A percentile compares a stretch with the other conserved stretches of the same genome.
phyloP scores from a whole-genome alignment of 2,329 filamentous ascomycete species.

The Phyllosticta capitalensis region DNA sequence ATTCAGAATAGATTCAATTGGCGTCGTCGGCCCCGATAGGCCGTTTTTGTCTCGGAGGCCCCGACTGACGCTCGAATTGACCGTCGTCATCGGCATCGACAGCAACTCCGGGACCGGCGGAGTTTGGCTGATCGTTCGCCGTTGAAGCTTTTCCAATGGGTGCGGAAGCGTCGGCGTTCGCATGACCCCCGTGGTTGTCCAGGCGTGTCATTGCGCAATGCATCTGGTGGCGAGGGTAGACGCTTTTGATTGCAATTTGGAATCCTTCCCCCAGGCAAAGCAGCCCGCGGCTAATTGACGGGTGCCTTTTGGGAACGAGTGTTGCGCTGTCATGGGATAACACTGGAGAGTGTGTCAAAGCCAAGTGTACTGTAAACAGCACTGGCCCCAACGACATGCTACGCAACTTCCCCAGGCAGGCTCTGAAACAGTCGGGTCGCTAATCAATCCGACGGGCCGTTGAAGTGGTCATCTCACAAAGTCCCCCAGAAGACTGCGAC shows the following conservation, averaged over 20 bases:
- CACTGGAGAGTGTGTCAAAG: too few relatives aligned
- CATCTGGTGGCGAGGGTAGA: background rate
- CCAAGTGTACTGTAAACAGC: too few relatives aligned
- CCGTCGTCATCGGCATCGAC: background rate
- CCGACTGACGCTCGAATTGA: constrained; percentile 9
- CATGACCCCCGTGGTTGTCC: background rate
- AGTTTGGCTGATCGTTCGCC: constrained; percentile 6
- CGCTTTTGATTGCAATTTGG: constrained; percentile 4
- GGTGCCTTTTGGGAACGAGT: background rate
- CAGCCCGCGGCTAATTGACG: constrained; percentile 1
- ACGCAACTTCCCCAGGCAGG: background rate
- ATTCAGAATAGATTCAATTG: background rate
- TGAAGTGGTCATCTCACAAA: constrained; percentile 3
- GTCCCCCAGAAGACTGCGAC: constrained; percentile 2
- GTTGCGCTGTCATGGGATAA: constrained; percentile 5
- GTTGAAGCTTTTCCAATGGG: constrained; percentile 4
- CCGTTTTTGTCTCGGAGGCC: constrained; percentile 10
- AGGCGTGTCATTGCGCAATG: constrained; percentile 6
- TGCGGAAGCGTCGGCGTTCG: background rate
- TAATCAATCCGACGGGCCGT: constrained; percentile 8
- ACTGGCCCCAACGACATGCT: background rate
- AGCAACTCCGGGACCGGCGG: background rate
- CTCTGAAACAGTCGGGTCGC: constrained; percentile 10
- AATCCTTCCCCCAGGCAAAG: constrained; percentile 2
- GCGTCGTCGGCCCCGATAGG: constrained; percentile 5